Evolutionary conservation across 148 eudicot genomes (phyloP), one percentile per base, ranked within the genome.

Genomic region (Camellia sinensis): DNA sequence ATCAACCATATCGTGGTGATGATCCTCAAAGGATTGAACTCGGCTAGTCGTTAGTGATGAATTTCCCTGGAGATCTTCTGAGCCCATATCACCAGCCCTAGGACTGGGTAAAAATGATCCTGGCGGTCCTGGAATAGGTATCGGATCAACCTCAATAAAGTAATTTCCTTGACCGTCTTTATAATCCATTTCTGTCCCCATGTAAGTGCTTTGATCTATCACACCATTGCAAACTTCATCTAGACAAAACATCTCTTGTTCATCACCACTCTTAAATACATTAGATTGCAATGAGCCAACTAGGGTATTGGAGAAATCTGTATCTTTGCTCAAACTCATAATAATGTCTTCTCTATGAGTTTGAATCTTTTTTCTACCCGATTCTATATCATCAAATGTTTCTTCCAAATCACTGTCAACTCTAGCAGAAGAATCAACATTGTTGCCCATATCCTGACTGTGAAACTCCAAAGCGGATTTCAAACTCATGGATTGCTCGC

Each of bases 11-110:
- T 89, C 85, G 67, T 81, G 86, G 14, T 75, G 87, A 71, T 87
- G 87, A 71, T 87, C 92, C 54, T 86, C 85, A 10, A 88, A 83
- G 57, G 86, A 87, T 21, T 80, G 91, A 78, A 82, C 80, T 40
- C 82, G 76, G 77, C 90, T 83, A 8, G 84, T 86, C 67, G 89
- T 90, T 72, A 86, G 77, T 22, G 93, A 89, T 59, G 92, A 89
- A 79, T 74, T 89, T 41, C 89, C 89, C 45, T 84, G 90, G 52
- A 87, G 83, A 71, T 82, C 87, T 75, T 83, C 86, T 19, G 84
- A 79, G 61, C 84, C 70, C 78, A 59, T 65, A 11, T 64, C 78
- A 71, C 87, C 50, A 3, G 84, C 78, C 75, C 87, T 57, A 3
- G 84, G 85, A 74, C 87, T 85, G 10, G 87, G 87, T 72, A 85